These are phyloP conservation scores for Hemisphaericaspora nanyangensis DNA, from an alignment of 805 yeast species.

Conservation along the genomic window DNA sequence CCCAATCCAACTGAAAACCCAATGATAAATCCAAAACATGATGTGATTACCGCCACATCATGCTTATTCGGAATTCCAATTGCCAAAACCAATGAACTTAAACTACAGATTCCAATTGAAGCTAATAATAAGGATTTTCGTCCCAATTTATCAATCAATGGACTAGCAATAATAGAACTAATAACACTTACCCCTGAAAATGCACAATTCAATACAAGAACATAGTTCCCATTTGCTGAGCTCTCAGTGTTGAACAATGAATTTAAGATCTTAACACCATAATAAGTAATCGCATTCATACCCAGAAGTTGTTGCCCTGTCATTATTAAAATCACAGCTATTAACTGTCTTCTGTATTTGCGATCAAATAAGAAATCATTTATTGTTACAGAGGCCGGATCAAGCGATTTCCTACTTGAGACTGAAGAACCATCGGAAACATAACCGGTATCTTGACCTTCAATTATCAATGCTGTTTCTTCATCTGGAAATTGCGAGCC, in stretches of 20 bases:
- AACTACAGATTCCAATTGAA: slow-evolving; percentile 20
- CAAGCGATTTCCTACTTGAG: slow-evolving; percentile 24
- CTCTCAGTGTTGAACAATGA: slow-evolving; percentile 7
- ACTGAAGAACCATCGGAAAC: slow-evolving; percentile 4
- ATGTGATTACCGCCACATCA: slow-evolving; percentile 16
- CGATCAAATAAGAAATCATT: slow-evolving; percentile 17
- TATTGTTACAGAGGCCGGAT: slow-evolving; percentile 19
- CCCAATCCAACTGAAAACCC: slow-evolving; percentile 35
- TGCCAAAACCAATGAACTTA: slow-evolving; percentile 23
- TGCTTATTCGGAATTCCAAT: slow-evolving; percentile 16
- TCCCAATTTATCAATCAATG: slow-evolving; percentile 68
- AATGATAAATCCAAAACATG: slow-evolving; percentile 30
- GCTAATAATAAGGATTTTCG: slow-evolving; percentile 45
- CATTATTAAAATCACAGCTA: slow-evolving; percentile 34
- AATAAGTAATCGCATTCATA: slow-evolving; percentile 84
- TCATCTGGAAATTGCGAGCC: slow-evolving; percentile 2
- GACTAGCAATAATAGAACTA: slow-evolving; percentile 66
- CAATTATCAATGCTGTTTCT: slow-evolving; percentile 1
- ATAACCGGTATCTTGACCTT: background rate
- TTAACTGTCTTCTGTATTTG: slow-evolving; percentile 19
- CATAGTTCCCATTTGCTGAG: slow-evolving; percentile 15
- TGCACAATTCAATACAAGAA: slow-evolving; percentile 65
- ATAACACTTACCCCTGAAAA: slow-evolving; percentile 70
- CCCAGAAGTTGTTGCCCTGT: slow-evolving; percentile 54
- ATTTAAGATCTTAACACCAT: slow-evolving; percentile 72